A percentile compares a stretch with the other conserved stretches of the same genome.
These are phyloP conservation scores for Arachis monticola DNA, from an alignment of 331 rosid species.

Conservation along the genomic window DNA sequence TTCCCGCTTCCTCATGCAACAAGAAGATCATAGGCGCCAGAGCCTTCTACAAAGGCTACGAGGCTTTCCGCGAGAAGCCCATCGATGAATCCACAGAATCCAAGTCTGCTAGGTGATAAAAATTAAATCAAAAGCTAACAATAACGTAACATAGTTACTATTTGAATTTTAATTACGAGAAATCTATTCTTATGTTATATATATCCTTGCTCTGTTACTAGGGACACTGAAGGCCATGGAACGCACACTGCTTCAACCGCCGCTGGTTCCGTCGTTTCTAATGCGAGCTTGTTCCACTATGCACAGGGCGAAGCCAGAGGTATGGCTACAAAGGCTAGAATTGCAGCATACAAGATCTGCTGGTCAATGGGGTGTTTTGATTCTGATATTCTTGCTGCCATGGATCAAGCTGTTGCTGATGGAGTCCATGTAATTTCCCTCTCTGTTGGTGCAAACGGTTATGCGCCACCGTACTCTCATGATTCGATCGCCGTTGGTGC, in stretches of 20 bases:
- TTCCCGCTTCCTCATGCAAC: conserved; percentile 67
- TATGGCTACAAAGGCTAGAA: conserved; percentile 85
- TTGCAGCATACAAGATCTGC: conserved; percentile 89
- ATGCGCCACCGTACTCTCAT: conserved; percentile 54
- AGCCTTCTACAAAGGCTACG: conserved; percentile 67
- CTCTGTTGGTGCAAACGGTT: conserved; percentile 75
- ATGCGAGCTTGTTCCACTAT: conserved; percentile 69
- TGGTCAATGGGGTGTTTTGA: conserved; percentile 80
- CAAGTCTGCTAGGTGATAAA: conserved; percentile 49
- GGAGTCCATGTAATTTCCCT: conserved; percentile 83
- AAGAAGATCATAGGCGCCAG: conserved; percentile 78
- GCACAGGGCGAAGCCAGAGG: conserved; percentile 83
- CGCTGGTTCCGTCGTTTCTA: conserved; percentile 59
- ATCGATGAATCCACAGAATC: conserved; percentile 65
- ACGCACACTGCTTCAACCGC: conserved; percentile 91
- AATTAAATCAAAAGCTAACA: no score
- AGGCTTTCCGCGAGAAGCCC: conserved; percentile 47
- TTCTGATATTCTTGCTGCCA: conserved; percentile 91
- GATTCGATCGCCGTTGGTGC: conserved; percentile 90
- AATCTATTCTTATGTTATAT: no score
- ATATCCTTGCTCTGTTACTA: background rate
- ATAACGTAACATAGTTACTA: no score
- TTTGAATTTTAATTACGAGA: no score
- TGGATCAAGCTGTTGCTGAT: conserved; percentile 87
- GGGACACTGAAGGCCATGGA: conserved; percentile 87